A percentile compares a stretch with the other conserved stretches of the same genome.
phyloP scores from a whole-genome alignment of 768 basidiomycete genomes.

The Ramaria rubella region DNA sequence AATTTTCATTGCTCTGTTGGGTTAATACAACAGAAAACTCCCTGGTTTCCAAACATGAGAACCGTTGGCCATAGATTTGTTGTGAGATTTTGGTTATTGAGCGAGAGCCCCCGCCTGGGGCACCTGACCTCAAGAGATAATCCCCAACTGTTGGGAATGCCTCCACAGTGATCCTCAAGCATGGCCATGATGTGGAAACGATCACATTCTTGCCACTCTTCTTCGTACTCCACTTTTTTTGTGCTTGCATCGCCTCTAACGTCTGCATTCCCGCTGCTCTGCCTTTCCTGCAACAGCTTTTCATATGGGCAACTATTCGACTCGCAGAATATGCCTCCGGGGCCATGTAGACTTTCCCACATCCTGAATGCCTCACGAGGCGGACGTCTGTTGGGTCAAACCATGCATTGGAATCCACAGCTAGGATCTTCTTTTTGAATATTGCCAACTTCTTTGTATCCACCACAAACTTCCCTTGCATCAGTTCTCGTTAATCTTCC shows the following conservation, averaged over 20 bases:
- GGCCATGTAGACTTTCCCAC: slow-evolving; percentile 11
- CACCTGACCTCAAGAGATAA: slow-evolving; percentile 14
- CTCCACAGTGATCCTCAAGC: slow-evolving; percentile 13
- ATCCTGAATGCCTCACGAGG: slow-evolving; percentile 15
- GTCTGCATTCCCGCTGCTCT: background rate
- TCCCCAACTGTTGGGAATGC: slow-evolving; percentile 2
- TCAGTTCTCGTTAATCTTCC: background rate
- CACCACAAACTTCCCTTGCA: background rate
- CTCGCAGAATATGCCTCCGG: slow-evolving; percentile 12
- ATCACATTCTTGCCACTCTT: background rate
- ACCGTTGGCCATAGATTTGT: slow-evolving; percentile 11
- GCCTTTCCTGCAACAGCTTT: background rate
- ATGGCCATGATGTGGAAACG: slow-evolving; percentile 9
- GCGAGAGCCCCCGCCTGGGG: slow-evolving; percentile 15
- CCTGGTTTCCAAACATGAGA: no score
- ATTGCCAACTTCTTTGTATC: background rate
- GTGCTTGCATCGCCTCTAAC: background rate
- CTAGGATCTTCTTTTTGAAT: slow-evolving; percentile 11
- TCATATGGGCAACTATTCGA: slow-evolving; percentile 14
- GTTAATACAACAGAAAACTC: no score
- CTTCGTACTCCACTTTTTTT: background rate
- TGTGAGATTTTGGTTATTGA: slow-evolving; percentile 13
- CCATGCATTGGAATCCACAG: background rate
- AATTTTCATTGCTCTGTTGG: slow-evolving; percentile 12
- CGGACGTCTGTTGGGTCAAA: background rate